Conservation (phyloP, 2,329 filamentous ascomycete species). For the Fusarium tuaranense region DNA sequence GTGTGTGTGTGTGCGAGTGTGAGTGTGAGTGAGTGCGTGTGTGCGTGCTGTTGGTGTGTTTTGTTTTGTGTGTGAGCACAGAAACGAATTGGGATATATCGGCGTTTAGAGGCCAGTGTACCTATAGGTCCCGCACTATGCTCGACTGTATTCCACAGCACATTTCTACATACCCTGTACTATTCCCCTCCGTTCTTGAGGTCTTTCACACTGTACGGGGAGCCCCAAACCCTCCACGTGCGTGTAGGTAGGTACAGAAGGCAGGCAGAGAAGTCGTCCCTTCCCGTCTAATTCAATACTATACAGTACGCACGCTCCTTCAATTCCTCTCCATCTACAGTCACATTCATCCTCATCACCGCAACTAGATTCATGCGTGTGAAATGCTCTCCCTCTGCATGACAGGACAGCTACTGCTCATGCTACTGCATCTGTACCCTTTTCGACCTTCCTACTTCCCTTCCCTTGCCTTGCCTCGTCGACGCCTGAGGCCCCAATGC, state of each 20-base stretch:
- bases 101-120: neutral
- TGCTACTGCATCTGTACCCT: conserved; percentile 30
- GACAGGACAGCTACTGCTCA: conserved; percentile 15
- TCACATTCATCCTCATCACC: neutral
- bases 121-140: neutral
- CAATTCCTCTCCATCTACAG: neutral
- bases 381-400: conserved; percentile 3
- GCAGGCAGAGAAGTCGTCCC: neutral
- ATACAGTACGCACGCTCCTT: neutral
- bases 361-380: conserved; percentile 14
- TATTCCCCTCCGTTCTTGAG: neutral
- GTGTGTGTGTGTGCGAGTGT: conserved; percentile 4
- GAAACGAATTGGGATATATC: conserved; percentile 6
- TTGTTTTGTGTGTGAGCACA: conserved; percentile 9
- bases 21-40: conserved; percentile 3
- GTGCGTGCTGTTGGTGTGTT: conserved; percentile 11
- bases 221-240: neutral
- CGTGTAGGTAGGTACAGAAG: neutral
- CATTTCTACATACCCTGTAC: neutral
- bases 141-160: neutral
- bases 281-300: neutral
- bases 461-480: conserved; percentile 4
- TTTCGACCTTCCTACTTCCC: conserved; percentile 7
- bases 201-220: neutral
- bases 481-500: conserved; percentile 27